Conservation (phyloP, 83 land plant genomes). For the Picea abies region DNA sequence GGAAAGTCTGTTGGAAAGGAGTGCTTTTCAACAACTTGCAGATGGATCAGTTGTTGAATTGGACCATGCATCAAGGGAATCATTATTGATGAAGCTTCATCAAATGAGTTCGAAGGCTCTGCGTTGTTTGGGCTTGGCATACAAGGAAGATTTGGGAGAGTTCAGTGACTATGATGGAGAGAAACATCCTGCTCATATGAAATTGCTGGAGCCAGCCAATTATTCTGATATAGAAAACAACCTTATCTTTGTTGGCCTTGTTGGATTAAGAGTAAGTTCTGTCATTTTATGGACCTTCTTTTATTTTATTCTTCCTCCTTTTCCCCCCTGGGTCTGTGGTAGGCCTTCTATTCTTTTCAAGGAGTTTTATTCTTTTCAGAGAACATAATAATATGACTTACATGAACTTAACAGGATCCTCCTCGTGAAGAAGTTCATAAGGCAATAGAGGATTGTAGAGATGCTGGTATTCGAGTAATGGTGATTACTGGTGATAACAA, state of each 20-base stretch:
- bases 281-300: neutral
- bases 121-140: slow-evolving; percentile 88
- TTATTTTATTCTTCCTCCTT: neutral
- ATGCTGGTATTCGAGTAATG: slow-evolving; percentile 61
- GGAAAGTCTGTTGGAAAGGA: slow-evolving; percentile 81
- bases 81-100: slow-evolving; percentile 42
- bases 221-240: slow-evolving; percentile 77
- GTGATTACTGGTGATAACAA: slow-evolving; percentile 71
- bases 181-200: slow-evolving; percentile 78
- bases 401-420: slow-evolving; percentile 41
- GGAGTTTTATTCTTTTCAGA: neutral
- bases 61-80: slow-evolving; percentile 57
- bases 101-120: slow-evolving; percentile 81
- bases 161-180: slow-evolving; percentile 65
- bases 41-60: slow-evolving; percentile 73
- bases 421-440: slow-evolving; percentile 55
- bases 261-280: slow-evolving; percentile 82
- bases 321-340: neutral
- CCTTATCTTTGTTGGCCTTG: slow-evolving; percentile 84
- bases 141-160: slow-evolving; percentile 80
- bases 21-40: slow-evolving; percentile 54
- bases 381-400: neutral
- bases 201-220: slow-evolving; percentile 74
- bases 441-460: slow-evolving; percentile 54
- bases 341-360: neutral